Evolutionary conservation across 2,329 filamentous ascomycete genomes (phyloP), one percentile per base, ranked within the genome.

Genomic region (Lizonia empirigonia): DNA sequence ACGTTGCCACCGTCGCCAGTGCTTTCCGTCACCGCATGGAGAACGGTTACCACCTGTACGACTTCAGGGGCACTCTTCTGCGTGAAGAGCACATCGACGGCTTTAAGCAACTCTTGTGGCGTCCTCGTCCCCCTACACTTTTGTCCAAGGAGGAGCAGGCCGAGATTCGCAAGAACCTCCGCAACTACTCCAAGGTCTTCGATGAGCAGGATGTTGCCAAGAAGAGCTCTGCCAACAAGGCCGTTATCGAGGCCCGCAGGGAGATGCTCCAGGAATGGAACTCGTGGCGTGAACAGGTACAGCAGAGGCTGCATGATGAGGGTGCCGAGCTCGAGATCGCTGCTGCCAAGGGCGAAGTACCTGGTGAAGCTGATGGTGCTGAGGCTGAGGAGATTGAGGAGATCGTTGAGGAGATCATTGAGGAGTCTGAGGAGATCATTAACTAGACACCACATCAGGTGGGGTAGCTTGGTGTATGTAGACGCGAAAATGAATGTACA

Each of bases 1-100:
- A 91, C 70, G 90, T 99, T 36, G 91, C 92, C 56, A 95, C 90
- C 33, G 95, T 91, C 80, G 92, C 93, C 35, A 94, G 89, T 69
- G 86, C 90, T 42, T 99, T 94, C 92, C 97, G 96, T 77, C 93
- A 97, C 76, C 83, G 88, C 64, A 96, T 97, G 91, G 94, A 99
- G 81, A 99, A 97, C 74, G 94, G 94, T 59, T 99, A 96, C 81
- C 93, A 97, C 75, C 80, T 99, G 56, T 97, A 97, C 83, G 92
- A 96, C 73, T 99, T 99, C 84, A 89, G 87, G 74, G 95, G 94
- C 59, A 87, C 89, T 65, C 84, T 88, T 46, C 85, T 99, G 46
- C 87, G 91, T 52, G 95, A 99, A 77, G 90, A 97, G 76, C 87
- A 86, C 42, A 83, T 96, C 52, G 94, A 99, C 62, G 95, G 95